phyloP scores from a whole-genome alignment of 441 rosid genomes.

The Francoa sonchifolia region DNA sequence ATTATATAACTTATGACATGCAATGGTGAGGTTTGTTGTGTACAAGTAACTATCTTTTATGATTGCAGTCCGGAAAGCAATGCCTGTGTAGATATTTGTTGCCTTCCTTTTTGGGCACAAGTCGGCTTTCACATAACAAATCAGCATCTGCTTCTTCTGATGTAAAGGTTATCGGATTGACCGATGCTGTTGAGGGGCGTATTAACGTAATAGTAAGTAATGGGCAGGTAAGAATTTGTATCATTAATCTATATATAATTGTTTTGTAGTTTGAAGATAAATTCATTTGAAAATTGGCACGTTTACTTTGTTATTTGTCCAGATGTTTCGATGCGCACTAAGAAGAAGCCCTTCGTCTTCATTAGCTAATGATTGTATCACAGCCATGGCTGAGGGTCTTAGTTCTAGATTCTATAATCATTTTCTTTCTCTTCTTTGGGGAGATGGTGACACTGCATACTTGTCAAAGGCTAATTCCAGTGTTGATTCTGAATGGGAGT shows the following conservation, averaged over 20 bases:
- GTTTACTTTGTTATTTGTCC: conserved; percentile 12
- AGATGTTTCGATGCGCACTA: conserved; percentile 86
- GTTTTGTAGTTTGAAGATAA: conserved; percentile 9
- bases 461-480: conserved; percentile 37
- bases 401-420: conserved; percentile 49
- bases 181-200: conserved; percentile 84
- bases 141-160: conserved; percentile 36
- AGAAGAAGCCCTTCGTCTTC: conserved; percentile 68
- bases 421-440: conserved; percentile 86
- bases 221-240: conserved; percentile 59
- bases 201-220: conserved; percentile 59
- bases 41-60: conserved; percentile 11
- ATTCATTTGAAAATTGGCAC: conserved; percentile 2
- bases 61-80: conserved; percentile 83
- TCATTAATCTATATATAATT: too few species aligned
- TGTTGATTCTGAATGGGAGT: conserved; percentile 68
- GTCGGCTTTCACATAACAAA: conserved; percentile 30
- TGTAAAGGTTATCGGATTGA: conserved; percentile 57
- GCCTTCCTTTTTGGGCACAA: conserved; percentile 50
- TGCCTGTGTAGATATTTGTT: conserved; percentile 75
- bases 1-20: too few species aligned
- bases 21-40: conserved; percentile 2
- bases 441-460: conserved; percentile 37
- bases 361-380: conserved; percentile 77
- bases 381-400: conserved; percentile 89